Evolutionary conservation across 78 protist species (phyloP).

Genomic region (Acrasis kona): DNA sequence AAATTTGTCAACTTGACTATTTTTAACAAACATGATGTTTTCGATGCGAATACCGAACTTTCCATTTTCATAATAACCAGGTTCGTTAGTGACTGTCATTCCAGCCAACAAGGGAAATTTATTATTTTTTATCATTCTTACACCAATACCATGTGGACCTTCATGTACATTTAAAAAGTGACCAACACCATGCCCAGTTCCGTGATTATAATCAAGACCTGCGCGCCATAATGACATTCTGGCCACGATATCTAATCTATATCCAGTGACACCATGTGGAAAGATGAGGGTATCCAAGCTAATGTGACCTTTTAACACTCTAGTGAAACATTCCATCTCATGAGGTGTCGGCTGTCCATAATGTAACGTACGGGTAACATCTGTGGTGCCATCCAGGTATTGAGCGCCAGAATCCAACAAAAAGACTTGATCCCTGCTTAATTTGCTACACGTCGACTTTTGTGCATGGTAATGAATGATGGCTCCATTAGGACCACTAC

Average conservation of each 20-base stretch:
- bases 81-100: constrained; percentile 68
- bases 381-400: constrained; percentile 89
- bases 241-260: constrained; percentile 50
- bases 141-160: constrained; percentile 23
- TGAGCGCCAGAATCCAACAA: constrained; percentile 86
- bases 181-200: constrained; percentile 97
- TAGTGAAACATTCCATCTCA: constrained; percentile 35
- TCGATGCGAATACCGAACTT: constrained; percentile 90
- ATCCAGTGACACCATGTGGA: constrained; percentile 61
- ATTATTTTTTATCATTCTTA: neutral
- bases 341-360: constrained; percentile 60
- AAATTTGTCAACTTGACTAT: constrained; percentile 19
- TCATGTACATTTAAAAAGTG: constrained; percentile 87
- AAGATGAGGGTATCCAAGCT: constrained; percentile 46
- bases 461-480: constrained; percentile 78
- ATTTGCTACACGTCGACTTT: constrained; percentile 4
- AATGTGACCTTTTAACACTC: constrained; percentile 59
- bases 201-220: constrained; percentile 83
- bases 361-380: constrained; percentile 86
- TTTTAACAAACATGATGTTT: constrained; percentile 21
- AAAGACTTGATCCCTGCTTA: constrained; percentile 10
- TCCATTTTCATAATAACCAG: constrained; percentile 80
- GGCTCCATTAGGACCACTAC: constrained; percentile 71
- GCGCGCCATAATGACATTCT: constrained; percentile 53
- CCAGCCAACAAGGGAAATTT: constrained; percentile 16